Evolutionary conservation across 108 stramenopile species (phyloP), one percentile per base, ranked within the genome.

Genomic region (Skeletonema potamos): DNA sequence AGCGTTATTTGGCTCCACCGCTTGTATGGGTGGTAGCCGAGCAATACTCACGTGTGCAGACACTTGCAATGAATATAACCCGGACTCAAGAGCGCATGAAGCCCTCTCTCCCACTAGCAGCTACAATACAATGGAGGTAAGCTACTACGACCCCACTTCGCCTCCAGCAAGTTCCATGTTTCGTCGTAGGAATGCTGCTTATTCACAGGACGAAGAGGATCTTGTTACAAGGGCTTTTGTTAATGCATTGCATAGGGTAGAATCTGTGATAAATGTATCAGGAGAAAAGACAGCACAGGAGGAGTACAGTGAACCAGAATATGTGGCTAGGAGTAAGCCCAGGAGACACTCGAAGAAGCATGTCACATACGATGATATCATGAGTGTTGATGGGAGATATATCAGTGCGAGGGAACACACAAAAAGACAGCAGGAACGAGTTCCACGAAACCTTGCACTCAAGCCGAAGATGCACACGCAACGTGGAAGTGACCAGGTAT

Each of bases 331-430:
- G 22, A 51, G 48, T 17, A 4, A 36, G 9, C 17, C 43, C 17
- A 18, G 46, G 9, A 51, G n/a, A 2, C 18, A 46, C 6, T 20
- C 44, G 18, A 46, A 46, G 44, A 17, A 20, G 22, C 2, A 9
- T n/a, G 5, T 51, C 7, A 9, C 1, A 2, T 59, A 59, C 8
- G 28, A 34, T 18, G 58, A 30, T 9, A 30, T 33, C 58, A 59
- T 34, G 32, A 59, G 58, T 34, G 58, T 59, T 18, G 58, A 59
- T 34, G 58, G 58, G 3, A 30, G 28, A 59, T 59, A 12, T 34
- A 29, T 59, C 2, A 17, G 6, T 17, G 32, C 28, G 7, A 34
- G 28, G 29, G 9, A 59, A 30, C 28, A 59, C 30, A 13, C 17
- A 8, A 59, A 12, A 18, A 22, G n/a, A 7, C 48, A 20, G 48